phyloP scores from a whole-genome alignment of 2,329 filamentous ascomycete genomes.

The Penicillium sp. region DNA sequence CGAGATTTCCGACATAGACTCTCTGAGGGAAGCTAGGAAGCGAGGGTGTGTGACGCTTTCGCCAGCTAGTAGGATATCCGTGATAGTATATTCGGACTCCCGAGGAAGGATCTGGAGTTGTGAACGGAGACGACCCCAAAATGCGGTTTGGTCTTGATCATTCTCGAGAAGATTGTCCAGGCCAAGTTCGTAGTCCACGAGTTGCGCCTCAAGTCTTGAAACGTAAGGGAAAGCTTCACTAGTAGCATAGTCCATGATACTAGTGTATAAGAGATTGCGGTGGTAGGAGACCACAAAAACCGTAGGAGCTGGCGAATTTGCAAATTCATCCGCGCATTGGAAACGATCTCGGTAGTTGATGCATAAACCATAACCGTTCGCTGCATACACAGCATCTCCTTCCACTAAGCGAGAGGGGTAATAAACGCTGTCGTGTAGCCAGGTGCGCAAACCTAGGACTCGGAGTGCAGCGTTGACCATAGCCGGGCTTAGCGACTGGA shows the following conservation, averaged over 20 bases:
- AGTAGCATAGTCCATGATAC: background rate
- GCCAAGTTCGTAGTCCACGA: conserved; percentile 8
- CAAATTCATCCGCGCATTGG: conserved; percentile 5
- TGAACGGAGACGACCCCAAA: conserved; percentile 5
- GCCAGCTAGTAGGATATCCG: conserved; percentile 8
- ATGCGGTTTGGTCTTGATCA: background rate
- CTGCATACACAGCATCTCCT: conserved; percentile 11
- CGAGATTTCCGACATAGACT: background rate
- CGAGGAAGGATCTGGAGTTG: conserved; percentile 7
- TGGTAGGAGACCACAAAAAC: conserved; percentile 7
- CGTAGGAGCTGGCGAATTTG: background rate
- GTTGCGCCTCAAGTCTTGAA: background rate
- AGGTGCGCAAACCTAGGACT: conserved; percentile 5
- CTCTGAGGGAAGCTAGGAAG: background rate
- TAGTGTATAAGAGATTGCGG: conserved; percentile 9
- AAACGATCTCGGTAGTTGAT: conserved; percentile 6
- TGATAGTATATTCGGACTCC: background rate
- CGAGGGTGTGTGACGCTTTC: conserved; percentile 3
- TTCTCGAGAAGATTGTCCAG: conserved; percentile 11
- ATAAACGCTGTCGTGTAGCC: conserved; percentile 4
- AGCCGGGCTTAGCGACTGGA: background rate
- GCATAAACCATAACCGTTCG: conserved; percentile 9
- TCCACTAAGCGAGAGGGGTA: conserved; percentile 6
- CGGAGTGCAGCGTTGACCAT: conserved; percentile 9
- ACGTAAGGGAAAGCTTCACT: background rate